A percentile compares a stretch with the other conserved stretches of the same genome.
phyloP scores from a whole-genome alignment of 306 rosid species.

The Begonia loranthoides region DNA sequence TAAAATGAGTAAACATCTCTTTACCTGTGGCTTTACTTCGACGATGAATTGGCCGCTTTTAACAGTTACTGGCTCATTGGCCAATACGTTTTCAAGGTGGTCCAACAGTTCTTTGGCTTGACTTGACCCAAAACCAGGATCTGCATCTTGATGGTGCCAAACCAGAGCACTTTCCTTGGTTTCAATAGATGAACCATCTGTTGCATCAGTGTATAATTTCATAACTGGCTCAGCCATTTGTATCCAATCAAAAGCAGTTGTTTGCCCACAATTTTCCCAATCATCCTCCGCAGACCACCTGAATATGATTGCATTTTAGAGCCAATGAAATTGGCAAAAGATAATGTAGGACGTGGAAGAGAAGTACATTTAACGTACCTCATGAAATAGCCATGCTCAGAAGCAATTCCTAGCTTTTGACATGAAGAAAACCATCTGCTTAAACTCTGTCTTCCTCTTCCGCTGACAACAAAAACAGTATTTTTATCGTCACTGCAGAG shows the following conservation, averaged over 20 bases:
- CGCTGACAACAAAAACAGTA: constrained; percentile 43
- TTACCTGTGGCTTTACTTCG: constrained; percentile 69
- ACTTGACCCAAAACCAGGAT: constrained; percentile 49
- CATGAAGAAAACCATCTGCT: constrained; percentile 46
- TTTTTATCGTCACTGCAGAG: constrained; percentile 37
- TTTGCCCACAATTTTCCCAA: constrained; percentile 46
- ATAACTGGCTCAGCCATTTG: constrained; percentile 57
- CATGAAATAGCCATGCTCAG: constrained; percentile 47
- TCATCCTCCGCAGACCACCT: constrained; percentile 47
- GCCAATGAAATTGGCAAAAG: not conserved
- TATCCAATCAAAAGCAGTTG: constrained; percentile 42
- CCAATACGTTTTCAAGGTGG: constrained; percentile 57
- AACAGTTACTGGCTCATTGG: constrained; percentile 56
- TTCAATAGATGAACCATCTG: constrained; percentile 56
- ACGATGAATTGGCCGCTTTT: constrained; percentile 58
- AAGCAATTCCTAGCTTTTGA: constrained; percentile 41
- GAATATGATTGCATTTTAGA: constrained; percentile 2
- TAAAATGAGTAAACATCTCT: not conserved
- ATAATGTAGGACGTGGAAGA: not conserved
- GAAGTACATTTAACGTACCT: constrained; percentile 17
- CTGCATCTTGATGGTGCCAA: constrained; percentile 69
- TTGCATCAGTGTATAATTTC: constrained; percentile 50
- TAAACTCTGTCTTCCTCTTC: constrained; percentile 39
- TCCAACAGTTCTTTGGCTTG: constrained; percentile 65
- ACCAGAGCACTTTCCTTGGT: constrained; percentile 55